Evolutionary conservation across 495 filamentous ascomycete genomes (phyloP).

Genomic region (Elaphomyces granulatus): DNA sequence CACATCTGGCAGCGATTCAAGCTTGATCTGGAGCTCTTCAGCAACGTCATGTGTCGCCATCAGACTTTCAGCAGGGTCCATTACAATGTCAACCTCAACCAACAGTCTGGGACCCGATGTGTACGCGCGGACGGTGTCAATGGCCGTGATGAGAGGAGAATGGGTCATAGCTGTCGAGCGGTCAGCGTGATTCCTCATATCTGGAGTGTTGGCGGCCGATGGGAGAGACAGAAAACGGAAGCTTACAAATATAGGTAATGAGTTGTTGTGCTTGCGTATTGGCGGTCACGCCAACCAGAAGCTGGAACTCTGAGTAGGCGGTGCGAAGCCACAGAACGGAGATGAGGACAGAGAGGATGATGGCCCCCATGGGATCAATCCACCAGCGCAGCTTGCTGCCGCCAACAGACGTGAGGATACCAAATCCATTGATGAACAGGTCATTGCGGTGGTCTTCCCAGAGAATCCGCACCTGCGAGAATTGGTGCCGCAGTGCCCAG

Average conservation of each 20-base stretch:
- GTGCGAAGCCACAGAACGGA: slow-evolving; percentile 66
- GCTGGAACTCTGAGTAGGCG: slow-evolving; percentile 77
- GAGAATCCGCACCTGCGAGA: slow-evolving; percentile 81
- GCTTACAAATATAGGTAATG: slow-evolving; percentile 83
- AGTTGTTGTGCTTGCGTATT: slow-evolving; percentile 76
- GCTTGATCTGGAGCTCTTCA: slow-evolving; percentile 85
- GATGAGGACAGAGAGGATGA: slow-evolving; percentile 66
- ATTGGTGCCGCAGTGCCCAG: slow-evolving; percentile 75
- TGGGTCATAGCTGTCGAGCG: slow-evolving; percentile 61
- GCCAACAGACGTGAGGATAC: slow-evolving; percentile 76
- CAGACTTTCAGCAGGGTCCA: slow-evolving; percentile 54
- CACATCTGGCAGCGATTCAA: slow-evolving; percentile 83
- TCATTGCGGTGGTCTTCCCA: slow-evolving; percentile 90
- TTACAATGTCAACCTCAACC: slow-evolving; percentile 81
- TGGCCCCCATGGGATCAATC: slow-evolving; percentile 88
- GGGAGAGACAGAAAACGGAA: no score
- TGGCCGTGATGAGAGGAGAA: slow-evolving; percentile 59
- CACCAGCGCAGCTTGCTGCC: slow-evolving; percentile 84
- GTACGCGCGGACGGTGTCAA: slow-evolving; percentile 91
- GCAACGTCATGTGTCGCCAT: slow-evolving; percentile 82
- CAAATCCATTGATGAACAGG: slow-evolving; percentile 79
- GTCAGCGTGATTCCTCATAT: no score
- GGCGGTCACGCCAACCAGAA: slow-evolving; percentile 80
- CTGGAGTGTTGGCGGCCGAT: no score
- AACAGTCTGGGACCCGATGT: slow-evolving; percentile 82